Evolutionary conservation across 257 asterid genomes (phyloP), one percentile per base, ranked within the genome.

Genomic region (Verbena officinalis): DNA sequence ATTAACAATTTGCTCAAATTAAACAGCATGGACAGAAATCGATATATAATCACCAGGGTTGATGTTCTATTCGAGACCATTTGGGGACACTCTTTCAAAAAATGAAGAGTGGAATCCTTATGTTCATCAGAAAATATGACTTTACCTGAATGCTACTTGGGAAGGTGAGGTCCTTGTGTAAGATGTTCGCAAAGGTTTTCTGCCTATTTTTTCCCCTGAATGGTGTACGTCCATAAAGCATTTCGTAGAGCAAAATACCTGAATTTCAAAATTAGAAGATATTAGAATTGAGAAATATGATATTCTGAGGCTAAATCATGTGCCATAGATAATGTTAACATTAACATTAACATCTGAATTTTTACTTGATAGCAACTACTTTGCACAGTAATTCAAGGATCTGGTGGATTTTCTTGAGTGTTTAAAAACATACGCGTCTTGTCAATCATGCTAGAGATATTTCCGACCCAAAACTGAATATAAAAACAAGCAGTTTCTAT

Each of bases 181-280:
- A 66, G 74, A 93, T 86, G 80, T 93, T 93, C 71, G 97, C 74
- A 59, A 93, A 93, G 48, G 99, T 93, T 81, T 87, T 92, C 81
- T 89, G 98, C 79, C 97, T 82, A 49, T 92, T 92, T 80, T 92
- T 92, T 74, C 97, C 98, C 78, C 98, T 81, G 82, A 92, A 92
- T 12, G 98, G 98, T 3, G 98, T 86, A 49, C 97, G 96, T n/a
- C 98, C 98, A 20, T 89, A 91, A 19, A 91, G 86, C 98, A 91
- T 89, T 78, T 91, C 98, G 44, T 89, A 89, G 23, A 92, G 86
- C 77, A 92, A 74, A 67, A 92, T 89, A 60, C 98, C 98, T 91
- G 85, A 59, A 71, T 59, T 38, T 56, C 24, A 63, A 51, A 51
- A 19, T 64, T 27, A 45, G 42, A 69, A 57, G 19, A 44, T 58